Conservation (phyloP, 306 rosid species). For the Echinosophora koreensis region DNA sequence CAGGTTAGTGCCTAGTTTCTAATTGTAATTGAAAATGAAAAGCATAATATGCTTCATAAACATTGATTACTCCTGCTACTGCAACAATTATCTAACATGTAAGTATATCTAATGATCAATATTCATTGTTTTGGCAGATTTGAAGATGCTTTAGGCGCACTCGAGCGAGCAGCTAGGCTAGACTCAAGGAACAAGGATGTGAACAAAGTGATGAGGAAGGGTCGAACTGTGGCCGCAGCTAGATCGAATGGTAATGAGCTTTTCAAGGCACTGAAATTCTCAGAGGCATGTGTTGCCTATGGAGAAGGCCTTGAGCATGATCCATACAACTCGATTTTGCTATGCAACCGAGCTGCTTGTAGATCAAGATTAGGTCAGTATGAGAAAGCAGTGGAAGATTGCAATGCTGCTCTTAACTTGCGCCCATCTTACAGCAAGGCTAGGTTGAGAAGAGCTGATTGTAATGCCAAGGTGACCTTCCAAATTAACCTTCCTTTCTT, state of each 20-base stretch:
- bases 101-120: not conserved
- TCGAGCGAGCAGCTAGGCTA: conserved; percentile 57
- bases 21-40: not conserved
- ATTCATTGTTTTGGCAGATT: conserved; percentile 51
- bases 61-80: not conserved
- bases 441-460: conserved; percentile 82
- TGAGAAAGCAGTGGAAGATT: conserved; percentile 73
- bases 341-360: conserved; percentile 88
- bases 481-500: not conserved
- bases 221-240: conserved; percentile 57
- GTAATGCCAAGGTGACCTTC: conserved; percentile 69
- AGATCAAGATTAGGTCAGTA: conserved; percentile 68
- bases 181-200: conserved; percentile 71
- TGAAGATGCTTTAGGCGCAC: conserved; percentile 71
- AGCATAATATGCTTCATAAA: not conserved
- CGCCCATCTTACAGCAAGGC: conserved; percentile 79
- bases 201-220: conserved; percentile 55
- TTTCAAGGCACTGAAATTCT: conserved; percentile 65
- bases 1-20: conserved; percentile 55
- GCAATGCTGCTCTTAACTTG: conserved; percentile 65
- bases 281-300: conserved; percentile 77
- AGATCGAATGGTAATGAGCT: conserved; percentile 73
- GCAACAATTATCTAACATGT: not conserved
- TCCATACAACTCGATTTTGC: conserved; percentile 69
- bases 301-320: conserved; percentile 79